Percentiles rank a stretch among this genome's conserved stretches.
Evolutionary conservation across 768 basidiomycete species (phyloP).

Genomic region (Mycena haematopus): DNA sequence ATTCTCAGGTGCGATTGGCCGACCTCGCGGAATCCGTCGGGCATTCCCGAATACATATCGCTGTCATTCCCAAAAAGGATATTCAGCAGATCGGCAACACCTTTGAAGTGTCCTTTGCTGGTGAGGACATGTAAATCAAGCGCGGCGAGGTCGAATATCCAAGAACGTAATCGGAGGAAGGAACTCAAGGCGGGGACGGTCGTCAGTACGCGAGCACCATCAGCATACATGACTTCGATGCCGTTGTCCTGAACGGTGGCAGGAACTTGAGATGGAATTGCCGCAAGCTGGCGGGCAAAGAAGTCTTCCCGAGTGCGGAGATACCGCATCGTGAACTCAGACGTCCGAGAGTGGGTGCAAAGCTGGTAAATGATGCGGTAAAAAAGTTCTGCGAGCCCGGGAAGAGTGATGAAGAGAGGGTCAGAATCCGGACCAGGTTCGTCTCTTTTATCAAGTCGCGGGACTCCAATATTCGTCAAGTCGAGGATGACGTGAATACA

Average conservation of each 20-base stretch:
- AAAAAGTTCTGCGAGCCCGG: slow-evolving; percentile 83
- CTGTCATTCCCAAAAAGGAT: slow-evolving; percentile 78
- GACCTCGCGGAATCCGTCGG: slow-evolving; percentile 66
- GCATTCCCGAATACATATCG: slow-evolving; percentile 45
- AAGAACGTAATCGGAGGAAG: slow-evolving; percentile 83
- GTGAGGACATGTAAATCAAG: slow-evolving; percentile 90
- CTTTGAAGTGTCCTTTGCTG: slow-evolving; percentile 75
- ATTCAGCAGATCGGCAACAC: slow-evolving; percentile 76
- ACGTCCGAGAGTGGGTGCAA: slow-evolving; percentile 85
- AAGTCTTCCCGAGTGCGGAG: slow-evolving; percentile 89
- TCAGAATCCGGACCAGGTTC: slow-evolving; percentile 42
- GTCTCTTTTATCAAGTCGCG: slow-evolving; percentile 56
- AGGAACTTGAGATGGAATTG: slow-evolving; percentile 71
- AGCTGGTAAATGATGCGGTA: slow-evolving; percentile 86
- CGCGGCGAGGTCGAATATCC: slow-evolving; percentile 84
- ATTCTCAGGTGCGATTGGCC: slow-evolving; percentile 86
- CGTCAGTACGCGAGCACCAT: slow-evolving; percentile 72
- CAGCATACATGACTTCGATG: slow-evolving; percentile 70
- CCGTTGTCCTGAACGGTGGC: slow-evolving; percentile 52
- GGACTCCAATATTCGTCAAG: slow-evolving; percentile 75
- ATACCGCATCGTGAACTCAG: slow-evolving; percentile 82
- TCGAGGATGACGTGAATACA: slow-evolving; percentile 85
- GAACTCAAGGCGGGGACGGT: slow-evolving; percentile 72
- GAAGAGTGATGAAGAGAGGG: slow-evolving; percentile 70
- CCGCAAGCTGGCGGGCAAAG: slow-evolving; percentile 84